Conservation (phyloP, 2,329 filamentous ascomycete genomes). For the Pyricularia sp. region DNA sequence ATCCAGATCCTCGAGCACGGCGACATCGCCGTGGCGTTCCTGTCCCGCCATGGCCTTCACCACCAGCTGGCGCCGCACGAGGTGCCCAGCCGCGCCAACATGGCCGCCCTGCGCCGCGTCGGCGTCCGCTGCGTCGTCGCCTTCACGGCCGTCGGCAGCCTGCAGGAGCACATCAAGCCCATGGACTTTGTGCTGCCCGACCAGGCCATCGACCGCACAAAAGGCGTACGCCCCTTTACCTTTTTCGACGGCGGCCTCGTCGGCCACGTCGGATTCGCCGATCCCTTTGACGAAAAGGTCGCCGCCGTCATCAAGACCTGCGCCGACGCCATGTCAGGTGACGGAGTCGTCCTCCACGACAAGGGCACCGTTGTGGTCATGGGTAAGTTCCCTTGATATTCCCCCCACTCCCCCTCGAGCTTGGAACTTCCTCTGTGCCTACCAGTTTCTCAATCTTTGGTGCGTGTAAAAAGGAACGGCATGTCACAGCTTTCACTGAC, state of each 20-base stretch:
- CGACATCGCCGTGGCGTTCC: conserved; percentile 77
- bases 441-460: not conserved
- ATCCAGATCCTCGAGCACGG: conserved; percentile 86
- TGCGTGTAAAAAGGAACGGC: not conserved
- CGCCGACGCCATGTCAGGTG: conserved; percentile 66
- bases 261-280: conserved; percentile 88
- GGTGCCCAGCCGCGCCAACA: conserved; percentile 90
- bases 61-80: conserved; percentile 91
- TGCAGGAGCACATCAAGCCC: conserved; percentile 88
- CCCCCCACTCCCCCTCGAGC: too few species aligned
- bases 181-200: conserved; percentile 95
- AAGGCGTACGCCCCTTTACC: conserved; percentile 87
- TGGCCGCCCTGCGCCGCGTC: conserved; percentile 86
- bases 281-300: conserved; percentile 79
- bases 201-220: conserved; percentile 95
- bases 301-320: conserved; percentile 70
- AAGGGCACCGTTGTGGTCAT: conserved; percentile 85
- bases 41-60: conserved; percentile 82
- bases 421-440: not conserved
- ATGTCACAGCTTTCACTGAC: conserved; percentile 1
- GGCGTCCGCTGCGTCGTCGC: conserved; percentile 88
- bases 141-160: conserved; percentile 87
- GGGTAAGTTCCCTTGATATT: conserved; percentile 46
- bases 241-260: conserved; percentile 93
- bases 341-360: conserved; percentile 76